Conservation (phyloP, 2,329 filamentous ascomycete genomes). For the Monascus ruber region DNA sequence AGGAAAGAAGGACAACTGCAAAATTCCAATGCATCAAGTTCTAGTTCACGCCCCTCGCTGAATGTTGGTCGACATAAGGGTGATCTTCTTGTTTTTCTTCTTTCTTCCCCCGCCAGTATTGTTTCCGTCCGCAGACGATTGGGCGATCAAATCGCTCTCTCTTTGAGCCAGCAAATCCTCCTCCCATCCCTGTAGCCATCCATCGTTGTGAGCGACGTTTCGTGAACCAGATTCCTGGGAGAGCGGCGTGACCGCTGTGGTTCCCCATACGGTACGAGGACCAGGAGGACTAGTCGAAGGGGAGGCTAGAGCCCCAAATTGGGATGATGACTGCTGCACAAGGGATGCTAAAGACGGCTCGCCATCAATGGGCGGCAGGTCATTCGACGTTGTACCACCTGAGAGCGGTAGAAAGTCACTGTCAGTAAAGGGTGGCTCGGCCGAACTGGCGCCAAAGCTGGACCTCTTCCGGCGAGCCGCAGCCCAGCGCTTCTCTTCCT, state of each 20-base stretch:
- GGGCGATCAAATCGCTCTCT: slow-evolving; percentile 38
- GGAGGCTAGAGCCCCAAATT: slow-evolving; percentile 50
- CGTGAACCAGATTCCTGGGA: slow-evolving; percentile 43
- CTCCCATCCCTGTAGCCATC: slow-evolving; percentile 79
- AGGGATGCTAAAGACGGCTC: slow-evolving; percentile 30
- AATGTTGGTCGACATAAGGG: slow-evolving; percentile 55
- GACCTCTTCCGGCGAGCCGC: slow-evolving; percentile 53
- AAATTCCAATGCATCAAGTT: neutral
- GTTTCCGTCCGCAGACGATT: slow-evolving; percentile 28
- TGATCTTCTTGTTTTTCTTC: slow-evolving; percentile 59
- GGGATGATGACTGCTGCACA: slow-evolving; percentile 24
- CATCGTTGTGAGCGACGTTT: slow-evolving; percentile 49
- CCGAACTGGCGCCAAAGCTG: slow-evolving; percentile 34
- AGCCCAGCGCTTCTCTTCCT: slow-evolving; percentile 57
- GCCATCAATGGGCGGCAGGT: slow-evolving; percentile 17
- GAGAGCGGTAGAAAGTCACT: slow-evolving; percentile 57
- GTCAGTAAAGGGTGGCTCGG: slow-evolving; percentile 38
- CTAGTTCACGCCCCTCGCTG: slow-evolving; percentile 41
- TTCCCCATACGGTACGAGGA: slow-evolving; percentile 86
- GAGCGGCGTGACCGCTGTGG: slow-evolving; percentile 49
- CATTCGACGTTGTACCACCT: slow-evolving; percentile 17
- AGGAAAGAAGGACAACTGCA: neutral
- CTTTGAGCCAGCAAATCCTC: slow-evolving; percentile 59
- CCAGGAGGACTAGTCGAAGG: slow-evolving; percentile 72
- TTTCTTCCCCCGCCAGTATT: slow-evolving; percentile 36